These are phyloP conservation scores for Danielia oregonensis DNA, from an alignment of 805 yeast genomes.

Conservation along the genomic window DNA sequence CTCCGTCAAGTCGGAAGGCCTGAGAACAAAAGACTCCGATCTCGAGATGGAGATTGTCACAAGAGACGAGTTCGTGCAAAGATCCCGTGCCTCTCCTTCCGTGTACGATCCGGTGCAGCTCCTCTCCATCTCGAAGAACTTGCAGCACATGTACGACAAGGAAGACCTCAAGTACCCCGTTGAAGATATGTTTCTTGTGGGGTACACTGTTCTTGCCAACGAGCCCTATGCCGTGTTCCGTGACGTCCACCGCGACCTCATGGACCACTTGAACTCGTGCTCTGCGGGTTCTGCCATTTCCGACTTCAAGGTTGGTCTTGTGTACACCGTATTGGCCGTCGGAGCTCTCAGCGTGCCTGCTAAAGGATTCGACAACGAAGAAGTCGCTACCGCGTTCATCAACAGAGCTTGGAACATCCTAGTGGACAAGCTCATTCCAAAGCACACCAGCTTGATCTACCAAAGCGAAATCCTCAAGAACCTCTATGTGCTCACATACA, in stretches of 20 bases:
- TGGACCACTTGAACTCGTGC: constrained; percentile 20
- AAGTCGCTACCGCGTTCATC: constrained; percentile 31
- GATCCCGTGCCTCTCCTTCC: neutral
- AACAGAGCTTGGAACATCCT: constrained; percentile 45
- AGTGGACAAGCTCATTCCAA: constrained; percentile 31
- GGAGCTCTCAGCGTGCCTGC: constrained; percentile 30
- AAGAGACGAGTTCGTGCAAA: neutral
- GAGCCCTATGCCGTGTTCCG: constrained; percentile 18
- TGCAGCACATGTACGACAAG: constrained; percentile 15
- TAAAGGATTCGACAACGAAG: constrained; percentile 23
- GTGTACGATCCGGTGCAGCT: constrained; percentile 14
- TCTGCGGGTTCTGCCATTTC: constrained; percentile 15
- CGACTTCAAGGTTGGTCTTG: constrained; percentile 35
- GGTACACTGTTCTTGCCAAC: constrained; percentile 21
- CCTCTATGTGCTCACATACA: constrained; percentile 41
- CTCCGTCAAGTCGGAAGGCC: neutral
- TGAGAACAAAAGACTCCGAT: neutral
- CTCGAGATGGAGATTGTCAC: no score
- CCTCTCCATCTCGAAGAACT: constrained; percentile 24
- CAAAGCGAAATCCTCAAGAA: constrained; percentile 43
- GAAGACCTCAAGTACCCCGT: constrained; percentile 10
- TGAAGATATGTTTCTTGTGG: constrained; percentile 30
- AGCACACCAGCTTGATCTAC: constrained; percentile 23
- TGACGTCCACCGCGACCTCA: constrained; percentile 18
- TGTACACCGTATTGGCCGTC: constrained; percentile 43